These are phyloP conservation scores for Phtheirospermum japonicum DNA, from an alignment of 257 asterid genomes.

Conservation along the genomic window DNA sequence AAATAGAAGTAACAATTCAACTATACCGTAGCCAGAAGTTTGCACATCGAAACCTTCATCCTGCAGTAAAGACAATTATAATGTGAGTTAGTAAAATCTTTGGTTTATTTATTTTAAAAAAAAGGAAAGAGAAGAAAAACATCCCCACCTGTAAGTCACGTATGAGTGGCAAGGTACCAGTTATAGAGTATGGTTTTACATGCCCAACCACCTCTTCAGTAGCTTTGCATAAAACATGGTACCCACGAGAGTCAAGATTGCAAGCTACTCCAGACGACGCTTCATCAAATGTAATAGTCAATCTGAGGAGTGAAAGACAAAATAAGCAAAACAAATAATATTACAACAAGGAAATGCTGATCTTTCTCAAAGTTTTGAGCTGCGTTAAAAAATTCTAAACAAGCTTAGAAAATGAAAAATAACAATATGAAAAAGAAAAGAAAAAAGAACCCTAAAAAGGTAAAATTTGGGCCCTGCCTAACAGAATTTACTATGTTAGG, in stretches of 20 bases:
- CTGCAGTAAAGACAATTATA: conserved; percentile 37
- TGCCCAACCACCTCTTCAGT: conserved; percentile 91
- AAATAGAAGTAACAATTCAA: conserved; percentile 22
- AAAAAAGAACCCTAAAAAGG: no score
- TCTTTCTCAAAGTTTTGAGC: not conserved
- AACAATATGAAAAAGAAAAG: not conserved
- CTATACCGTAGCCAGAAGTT: conserved; percentile 86
- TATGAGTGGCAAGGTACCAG: conserved; percentile 91
- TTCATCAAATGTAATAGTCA: conserved; percentile 69
- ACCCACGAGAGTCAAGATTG: conserved; percentile 88
- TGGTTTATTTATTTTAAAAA: not conserved
- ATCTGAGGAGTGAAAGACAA: conserved; percentile 37
- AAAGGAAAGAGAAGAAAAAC: conserved; percentile 20
- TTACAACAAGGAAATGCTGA: not conserved
- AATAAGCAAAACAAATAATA: conserved; percentile 10
- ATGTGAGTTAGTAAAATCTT: conserved; percentile 7
- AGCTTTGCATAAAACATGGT: conserved; percentile 85
- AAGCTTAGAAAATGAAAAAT: conserved; percentile 14
- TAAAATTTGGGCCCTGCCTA: no score
- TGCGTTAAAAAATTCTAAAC: not conserved
- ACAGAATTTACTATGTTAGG: no score
- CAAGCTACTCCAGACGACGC: conserved; percentile 87
- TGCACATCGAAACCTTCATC: conserved; percentile 98
- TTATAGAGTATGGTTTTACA: conserved; percentile 91
- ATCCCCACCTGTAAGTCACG: conserved; percentile 78